Conservation (phyloP, 2,329 filamentous ascomycete species). For the Amauroascus niger region DNA sequence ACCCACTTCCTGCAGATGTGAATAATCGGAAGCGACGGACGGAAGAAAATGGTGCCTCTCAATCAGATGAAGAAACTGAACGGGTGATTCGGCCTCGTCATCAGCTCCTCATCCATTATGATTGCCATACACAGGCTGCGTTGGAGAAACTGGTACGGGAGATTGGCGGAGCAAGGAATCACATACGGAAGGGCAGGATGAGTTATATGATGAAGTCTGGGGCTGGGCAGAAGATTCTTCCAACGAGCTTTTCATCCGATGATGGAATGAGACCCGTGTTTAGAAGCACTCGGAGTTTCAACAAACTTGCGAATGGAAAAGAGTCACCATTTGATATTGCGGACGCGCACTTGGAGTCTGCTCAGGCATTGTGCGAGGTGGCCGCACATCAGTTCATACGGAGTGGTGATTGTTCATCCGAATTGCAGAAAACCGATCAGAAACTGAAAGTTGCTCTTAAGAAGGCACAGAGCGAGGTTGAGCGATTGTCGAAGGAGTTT, state of each 20-base stretch:
- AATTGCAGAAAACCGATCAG: conserved; percentile 59
- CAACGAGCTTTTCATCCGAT: background rate
- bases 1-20: conserved; percentile 11
- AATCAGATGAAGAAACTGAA: conserved; percentile 6
- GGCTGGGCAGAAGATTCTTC: conserved; percentile 14
- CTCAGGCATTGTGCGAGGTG: conserved; percentile 72
- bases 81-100: conserved; percentile 57
- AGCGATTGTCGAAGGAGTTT: conserved; percentile 47
- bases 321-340: conserved; percentile 56
- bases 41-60: conserved; percentile 13
- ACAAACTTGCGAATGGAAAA: background rate
- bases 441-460: conserved; percentile 56
- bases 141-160: conserved; percentile 77
- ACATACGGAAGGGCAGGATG: conserved; percentile 76
- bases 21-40: conserved; percentile 28
- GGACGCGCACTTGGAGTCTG: conserved; percentile 68
- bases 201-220: conserved; percentile 25
- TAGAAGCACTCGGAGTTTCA: conserved; percentile 8
- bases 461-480: conserved; percentile 51
- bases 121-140: conserved; percentile 71
- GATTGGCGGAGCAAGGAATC: conserved; percentile 68
- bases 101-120: conserved; percentile 85
- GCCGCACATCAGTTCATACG: conserved; percentile 85
- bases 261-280: conserved; percentile 12
- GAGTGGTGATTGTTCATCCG: conserved; percentile 70